Conservation (phyloP, 1,139 yeast species). For the Spencermartinsiella ligniputridi region DNA sequence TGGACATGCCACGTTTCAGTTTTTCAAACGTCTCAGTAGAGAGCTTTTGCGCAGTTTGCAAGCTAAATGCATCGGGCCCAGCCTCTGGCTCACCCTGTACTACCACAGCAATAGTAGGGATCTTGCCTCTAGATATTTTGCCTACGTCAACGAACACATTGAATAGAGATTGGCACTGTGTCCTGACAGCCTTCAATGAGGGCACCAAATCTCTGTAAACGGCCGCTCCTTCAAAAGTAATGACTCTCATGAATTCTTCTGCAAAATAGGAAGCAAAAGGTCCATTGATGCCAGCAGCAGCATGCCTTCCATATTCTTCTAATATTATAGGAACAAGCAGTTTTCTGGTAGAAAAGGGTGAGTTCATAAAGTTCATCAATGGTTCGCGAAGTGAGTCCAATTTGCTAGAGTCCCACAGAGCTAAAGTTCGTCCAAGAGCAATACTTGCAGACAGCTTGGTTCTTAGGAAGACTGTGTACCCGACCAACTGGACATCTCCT, state of each 20-base stretch:
- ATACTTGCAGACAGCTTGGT: constrained; percentile 74
- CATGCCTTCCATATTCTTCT: constrained; percentile 61
- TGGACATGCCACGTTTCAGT: constrained; percentile 58
- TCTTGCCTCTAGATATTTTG: constrained; percentile 64
- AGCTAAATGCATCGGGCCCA: constrained; percentile 87
- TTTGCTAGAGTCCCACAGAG: constrained; percentile 44
- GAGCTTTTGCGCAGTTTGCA: constrained; percentile 71
- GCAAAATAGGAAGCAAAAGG: constrained; percentile 24
- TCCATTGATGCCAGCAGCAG: constrained; percentile 24
- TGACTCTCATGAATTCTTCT: constrained; percentile 38
- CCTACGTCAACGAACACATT: constrained; percentile 74
- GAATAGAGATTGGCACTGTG: constrained; percentile 80
- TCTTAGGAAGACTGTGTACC: constrained; percentile 65
- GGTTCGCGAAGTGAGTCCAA: constrained; percentile 12
- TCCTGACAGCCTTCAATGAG: constrained; percentile 74
- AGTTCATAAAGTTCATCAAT: constrained; percentile 43
- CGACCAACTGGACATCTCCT: constrained; percentile 88
- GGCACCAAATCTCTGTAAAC: constrained; percentile 82
- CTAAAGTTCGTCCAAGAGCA: constrained; percentile 69
- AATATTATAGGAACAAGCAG: constrained; percentile 64
- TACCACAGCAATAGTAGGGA: constrained; percentile 81
- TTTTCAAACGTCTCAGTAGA: constrained; percentile 63
- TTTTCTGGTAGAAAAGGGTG: constrained; percentile 78
- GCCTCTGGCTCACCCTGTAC: constrained; percentile 95
- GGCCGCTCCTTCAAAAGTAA: constrained; percentile 46